Evolutionary conservation across 371 early-diverging fungal species (phyloP), one percentile per base, ranked within the genome.

Genomic region (Syncephalastrum racemosum): DNA sequence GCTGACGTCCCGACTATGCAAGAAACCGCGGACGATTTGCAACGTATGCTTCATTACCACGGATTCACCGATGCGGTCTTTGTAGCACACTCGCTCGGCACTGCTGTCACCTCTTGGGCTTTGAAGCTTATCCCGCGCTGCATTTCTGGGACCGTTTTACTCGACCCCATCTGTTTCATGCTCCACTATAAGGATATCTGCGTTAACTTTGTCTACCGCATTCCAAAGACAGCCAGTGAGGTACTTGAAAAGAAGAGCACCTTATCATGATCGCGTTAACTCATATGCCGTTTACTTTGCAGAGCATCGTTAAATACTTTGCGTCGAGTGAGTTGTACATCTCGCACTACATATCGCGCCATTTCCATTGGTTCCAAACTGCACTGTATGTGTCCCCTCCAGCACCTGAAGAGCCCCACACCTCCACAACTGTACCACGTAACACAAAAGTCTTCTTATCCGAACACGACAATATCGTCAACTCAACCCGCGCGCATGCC

Each of bases 141-240:
- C n/a, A 75, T 86, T 14, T 77, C 75, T 0, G 82, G 84, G 15
- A 56, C 74, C 39, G 70, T 86, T 1, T 61, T 90, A 48, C 46
- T 84, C 0, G 90, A 90, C 47, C 88, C 90, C 7, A 82, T 90
- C 58, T 83, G 84, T 31, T 90, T 90, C 64, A 71, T 86, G 74
- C 66, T 85, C 7, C 86, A 86, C 64, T 77, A 87, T 56, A 74
- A 77, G 25, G 79, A 83, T 23, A 73, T 89, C 41, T 86, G 87
- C 31, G 71, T 73, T 46, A 88, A 88, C 52, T 90, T 90, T 70
- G 86, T 87, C 5, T 83, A 87, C 57, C 72, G 89, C 16, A 60
- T 68, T 1, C 90, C 90, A 0, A 68, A 68, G 14, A 78, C 78
- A 5, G 86, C 87, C 10, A 80, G 79, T 54, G 78, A 90, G 70